Base-by-base conservation (phyloP, 225 moss, liverwort and hornwort genomes). In the Rhytidiadelphus loreus region DNA sequence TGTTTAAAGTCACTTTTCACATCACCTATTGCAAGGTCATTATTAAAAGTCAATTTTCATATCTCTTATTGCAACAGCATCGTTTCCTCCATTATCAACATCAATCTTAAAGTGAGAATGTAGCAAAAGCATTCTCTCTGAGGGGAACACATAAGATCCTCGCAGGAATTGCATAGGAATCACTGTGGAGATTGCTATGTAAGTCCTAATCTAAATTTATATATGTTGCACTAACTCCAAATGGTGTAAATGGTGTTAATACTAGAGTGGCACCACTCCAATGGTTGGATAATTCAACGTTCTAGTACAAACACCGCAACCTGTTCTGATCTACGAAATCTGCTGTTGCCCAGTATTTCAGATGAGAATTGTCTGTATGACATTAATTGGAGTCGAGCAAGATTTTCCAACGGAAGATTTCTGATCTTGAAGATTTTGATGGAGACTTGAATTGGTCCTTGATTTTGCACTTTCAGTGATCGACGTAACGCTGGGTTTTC, bases 81-180 rank as follows among this genome's bases (percentile, higher is more conserved):
- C 20, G 1, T 48, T 46, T 46, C 11, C 2, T 75, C 32, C 50
- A 12, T 48, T 74, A 2, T 20, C 12, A 20, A 12, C 30, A 12
- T 74, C 12, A 30, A 74, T 48, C 32, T 74, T 19, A 19, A 7
- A 74, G 48, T 30, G 12, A 32, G 74, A 20, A 50, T 20, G 2
- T 0, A 32, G 20, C 0, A 20, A 50, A 50, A 0, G 32, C 75
- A 74, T 0, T 19, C 1, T 73, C 2, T 73, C 46, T 11, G 19
- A 48, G 48, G 30, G 74, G 11, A 72, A 28, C 3, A 43, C 26
- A 1, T 15, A 15, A 15, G 25, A 0, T 1, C 8, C 2, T 4
- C 1, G 15, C 15, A 43, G 5, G 70, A 41, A 43, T 8, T 8
- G 3, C 25, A 16, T 16, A 41, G 26, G 43, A 70, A 9, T 71